These are phyloP conservation scores for Coemansia interrupta DNA, from an alignment of 192 early-diverging fungal species.

Conservation along the genomic window DNA sequence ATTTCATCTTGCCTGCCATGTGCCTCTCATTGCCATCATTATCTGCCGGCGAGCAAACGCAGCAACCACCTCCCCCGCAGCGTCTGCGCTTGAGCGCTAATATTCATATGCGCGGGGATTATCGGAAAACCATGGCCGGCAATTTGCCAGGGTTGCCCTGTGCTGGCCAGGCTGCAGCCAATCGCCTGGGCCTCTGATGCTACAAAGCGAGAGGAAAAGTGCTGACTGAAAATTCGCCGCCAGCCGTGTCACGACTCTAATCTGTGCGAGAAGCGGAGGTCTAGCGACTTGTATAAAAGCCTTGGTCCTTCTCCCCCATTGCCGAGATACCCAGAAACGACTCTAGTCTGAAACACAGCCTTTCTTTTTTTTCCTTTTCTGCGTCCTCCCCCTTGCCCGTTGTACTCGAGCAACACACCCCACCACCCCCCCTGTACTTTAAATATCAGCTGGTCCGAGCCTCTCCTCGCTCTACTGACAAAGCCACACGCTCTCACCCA, in stretches of 20 bases:
- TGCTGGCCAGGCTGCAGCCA: not conserved
- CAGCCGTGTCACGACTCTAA: not conserved
- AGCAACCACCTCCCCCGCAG: too few species aligned
- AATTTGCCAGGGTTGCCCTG: not conserved
- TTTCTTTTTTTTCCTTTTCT: not conserved
- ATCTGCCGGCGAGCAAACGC: too few species aligned
- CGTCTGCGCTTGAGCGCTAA: not conserved
- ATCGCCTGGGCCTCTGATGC: too few species aligned
- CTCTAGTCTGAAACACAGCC: constrained; percentile 1
- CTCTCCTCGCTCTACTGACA: not conserved
- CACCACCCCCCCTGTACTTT: constrained; percentile 5
- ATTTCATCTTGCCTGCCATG: too few species aligned
- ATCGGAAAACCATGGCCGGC: not conserved
- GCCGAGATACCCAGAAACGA: constrained; percentile 7
- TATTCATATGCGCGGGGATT: constrained; percentile 6
- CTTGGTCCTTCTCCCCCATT: not conserved
- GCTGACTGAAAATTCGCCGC: constrained; percentile 6
- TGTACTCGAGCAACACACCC: not conserved
- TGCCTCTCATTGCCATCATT: too few species aligned
- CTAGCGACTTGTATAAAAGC: not conserved
- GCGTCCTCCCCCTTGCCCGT: not conserved
- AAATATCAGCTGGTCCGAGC: constrained; percentile 6
- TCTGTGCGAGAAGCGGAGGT: not conserved
- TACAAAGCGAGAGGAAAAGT: not conserved
- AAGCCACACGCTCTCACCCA: constrained; percentile 2